Base-by-base conservation (phyloP, 352 stramenopile genomes). In the Pelagophyceae sp. region DNA sequence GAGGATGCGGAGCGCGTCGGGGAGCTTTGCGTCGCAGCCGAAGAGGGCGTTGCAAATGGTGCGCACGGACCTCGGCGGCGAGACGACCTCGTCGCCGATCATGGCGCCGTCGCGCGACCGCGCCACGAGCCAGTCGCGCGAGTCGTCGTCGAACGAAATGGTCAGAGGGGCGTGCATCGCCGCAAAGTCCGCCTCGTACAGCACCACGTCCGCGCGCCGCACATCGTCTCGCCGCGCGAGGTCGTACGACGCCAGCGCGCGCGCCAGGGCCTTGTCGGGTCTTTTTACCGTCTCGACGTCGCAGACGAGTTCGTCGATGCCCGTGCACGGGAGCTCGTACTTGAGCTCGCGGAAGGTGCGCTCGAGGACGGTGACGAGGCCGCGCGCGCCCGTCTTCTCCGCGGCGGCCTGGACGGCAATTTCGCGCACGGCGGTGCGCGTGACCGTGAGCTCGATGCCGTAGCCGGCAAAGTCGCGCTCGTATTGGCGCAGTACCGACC, bases 321-420 rank as follows among this genome's bases (percentile, higher is more conserved):
- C 67, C 17, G 67, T 31, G 67, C 67, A 74, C 15, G 67, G 67
- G 33, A 74, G 38, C 29, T 74, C 67, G 38, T 74, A 74, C 38
- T 74, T 74, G 38, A 74, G 35, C 15, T 74, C 67, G 37, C 67
- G 67, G 38, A 74, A 74, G 33, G 67, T 74, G 15, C 67, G 33
- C 29, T 74, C 67, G 33, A 74, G 38, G 11, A 74, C 67, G 17
- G 67, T 74, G 35, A 74, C 67, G 67, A 74, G 67, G 67, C 67
- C 67, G 67, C 67, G 67, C 67, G 67, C 67, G 67, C 67, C 67
- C 67, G 67, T 74, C 67, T 74, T 74, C 29, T 74, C 67, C 2
- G 19, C 67, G 1, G 67, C 67, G 67, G 67, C 67, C 23, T 60
- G 3, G 1, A 1, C 29, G 27, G 67, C 67, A 23, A 74, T 31